phyloP scores from a whole-genome alignment of 306 rosid species.

The Oxytropis ochrocephala region DNA sequence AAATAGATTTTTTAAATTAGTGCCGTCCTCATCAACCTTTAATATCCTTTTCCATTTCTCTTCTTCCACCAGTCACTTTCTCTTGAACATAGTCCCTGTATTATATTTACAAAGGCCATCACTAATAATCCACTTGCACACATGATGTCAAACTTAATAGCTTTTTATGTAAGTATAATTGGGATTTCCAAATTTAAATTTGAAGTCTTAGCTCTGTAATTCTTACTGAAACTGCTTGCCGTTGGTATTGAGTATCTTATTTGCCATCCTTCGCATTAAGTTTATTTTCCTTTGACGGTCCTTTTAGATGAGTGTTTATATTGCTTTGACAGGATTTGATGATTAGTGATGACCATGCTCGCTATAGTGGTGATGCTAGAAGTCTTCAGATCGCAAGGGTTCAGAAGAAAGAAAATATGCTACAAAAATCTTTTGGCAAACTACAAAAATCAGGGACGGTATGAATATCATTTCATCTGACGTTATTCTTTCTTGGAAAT shows the following conservation, averaged over 20 bases:
- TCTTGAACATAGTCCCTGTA: constrained; percentile 5
- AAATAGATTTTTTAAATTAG: background rate
- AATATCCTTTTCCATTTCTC: background rate
- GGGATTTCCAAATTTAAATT: background rate
- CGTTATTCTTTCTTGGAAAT: constrained; percentile 11
- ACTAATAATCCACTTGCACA: background rate
- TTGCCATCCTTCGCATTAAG: background rate
- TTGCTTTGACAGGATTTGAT: constrained; percentile 43
- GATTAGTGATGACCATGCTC: constrained; percentile 42
- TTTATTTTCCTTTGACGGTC: background rate
- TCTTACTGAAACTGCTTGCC: background rate
- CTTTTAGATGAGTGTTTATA: constrained; percentile 12
- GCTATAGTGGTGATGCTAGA: constrained; percentile 27
- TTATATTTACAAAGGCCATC: background rate
- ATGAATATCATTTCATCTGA: constrained; percentile 18
- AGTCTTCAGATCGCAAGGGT: constrained; percentile 44
- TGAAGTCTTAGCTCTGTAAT: background rate
- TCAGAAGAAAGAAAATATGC: constrained; percentile 56
- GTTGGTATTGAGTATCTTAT: constrained; percentile 1
- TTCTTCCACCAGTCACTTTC: background rate
- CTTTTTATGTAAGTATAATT: background rate
- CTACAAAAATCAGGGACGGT: constrained; percentile 81
- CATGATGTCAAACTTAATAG: background rate
- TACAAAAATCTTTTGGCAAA: constrained; percentile 68
- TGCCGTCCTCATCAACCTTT: background rate